These are phyloP conservation scores for Sporobolomyces pararoseus DNA, from an alignment of 768 basidiomycete species.

Conservation along the genomic window DNA sequence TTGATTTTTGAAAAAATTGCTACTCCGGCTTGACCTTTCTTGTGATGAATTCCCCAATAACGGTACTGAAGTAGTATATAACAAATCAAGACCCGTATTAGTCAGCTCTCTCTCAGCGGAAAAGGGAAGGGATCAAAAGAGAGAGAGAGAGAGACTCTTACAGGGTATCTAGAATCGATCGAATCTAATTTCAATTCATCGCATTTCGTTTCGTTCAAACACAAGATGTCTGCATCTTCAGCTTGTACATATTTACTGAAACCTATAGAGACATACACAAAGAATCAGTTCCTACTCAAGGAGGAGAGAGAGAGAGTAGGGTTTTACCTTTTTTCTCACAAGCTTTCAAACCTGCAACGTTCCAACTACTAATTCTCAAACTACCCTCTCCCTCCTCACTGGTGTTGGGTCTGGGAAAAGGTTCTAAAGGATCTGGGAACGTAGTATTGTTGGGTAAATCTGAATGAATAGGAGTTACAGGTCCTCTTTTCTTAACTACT, in stretches of 20 bases:
- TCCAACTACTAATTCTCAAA: constrained; percentile 62
- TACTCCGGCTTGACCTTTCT: constrained; percentile 77
- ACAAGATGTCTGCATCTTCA: constrained; percentile 77
- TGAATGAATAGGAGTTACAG: constrained; percentile 42
- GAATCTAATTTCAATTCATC: constrained; percentile 50
- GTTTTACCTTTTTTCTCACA: constrained; percentile 71
- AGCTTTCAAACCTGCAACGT: constrained; percentile 71
- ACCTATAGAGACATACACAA: constrained; percentile 51
- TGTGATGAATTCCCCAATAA: constrained; percentile 49
- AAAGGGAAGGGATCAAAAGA: background rate
- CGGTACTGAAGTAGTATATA: constrained; percentile 39
- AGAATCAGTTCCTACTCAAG: background rate
- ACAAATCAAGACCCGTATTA: no score
- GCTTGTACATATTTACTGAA: constrained; percentile 78
- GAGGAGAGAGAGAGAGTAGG: background rate
- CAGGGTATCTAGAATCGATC: constrained; percentile 29
- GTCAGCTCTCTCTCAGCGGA: background rate
- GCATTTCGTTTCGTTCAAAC: constrained; percentile 78
- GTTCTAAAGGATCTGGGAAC: constrained; percentile 38
- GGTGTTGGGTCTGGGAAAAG: constrained; percentile 23
- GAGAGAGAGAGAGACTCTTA: background rate
- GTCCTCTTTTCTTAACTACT: constrained; percentile 35
- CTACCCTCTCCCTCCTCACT: constrained; percentile 48
- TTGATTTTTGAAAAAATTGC: constrained; percentile 74
- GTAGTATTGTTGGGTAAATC: constrained; percentile 40